These are phyloP conservation scores for Ajuga chamaepitys DNA, from an alignment of 257 asterid species.

Conservation along the genomic window DNA sequence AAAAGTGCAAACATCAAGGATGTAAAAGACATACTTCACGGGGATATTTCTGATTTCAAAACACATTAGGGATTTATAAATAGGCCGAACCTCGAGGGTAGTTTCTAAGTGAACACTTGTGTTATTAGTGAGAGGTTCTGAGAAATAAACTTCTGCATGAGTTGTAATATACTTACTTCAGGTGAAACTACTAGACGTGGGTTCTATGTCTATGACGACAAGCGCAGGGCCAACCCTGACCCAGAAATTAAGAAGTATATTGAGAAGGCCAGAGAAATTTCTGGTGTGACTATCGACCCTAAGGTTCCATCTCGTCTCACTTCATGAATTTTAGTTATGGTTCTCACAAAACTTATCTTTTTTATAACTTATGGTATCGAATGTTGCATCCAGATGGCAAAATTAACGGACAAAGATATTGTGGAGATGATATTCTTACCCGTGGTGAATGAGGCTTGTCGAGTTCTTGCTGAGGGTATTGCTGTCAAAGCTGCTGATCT, in stretches of 20 bases:
- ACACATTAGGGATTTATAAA: no score
- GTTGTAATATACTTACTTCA: constrained; percentile 16
- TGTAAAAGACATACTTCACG: no score
- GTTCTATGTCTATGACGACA: constrained; percentile 65
- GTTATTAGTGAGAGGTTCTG: neutral
- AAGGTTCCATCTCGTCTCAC: constrained; percentile 41
- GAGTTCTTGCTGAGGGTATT: constrained; percentile 86
- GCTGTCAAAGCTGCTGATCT: constrained; percentile 91
- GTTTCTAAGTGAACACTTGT: no score
- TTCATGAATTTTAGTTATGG: neutral
- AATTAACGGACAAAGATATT: constrained; percentile 72
- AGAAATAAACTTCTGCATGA: neutral
- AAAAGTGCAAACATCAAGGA: no score
- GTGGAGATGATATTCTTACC: constrained; percentile 95
- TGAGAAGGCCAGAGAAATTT: constrained; percentile 64
- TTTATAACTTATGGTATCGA: neutral
- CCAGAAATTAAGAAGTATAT: constrained; percentile 75
- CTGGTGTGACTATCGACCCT: constrained; percentile 76
- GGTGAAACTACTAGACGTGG: constrained; percentile 86
- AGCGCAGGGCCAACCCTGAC: constrained; percentile 89
- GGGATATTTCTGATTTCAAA: no score
- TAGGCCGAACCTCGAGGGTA: no score
- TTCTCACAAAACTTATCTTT: neutral
- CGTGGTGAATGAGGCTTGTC: constrained; percentile 91
- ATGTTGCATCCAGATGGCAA: constrained; percentile 40